Conservation (phyloP, 2,329 filamentous ascomycete species). For the Fusarium equiseti region DNA sequence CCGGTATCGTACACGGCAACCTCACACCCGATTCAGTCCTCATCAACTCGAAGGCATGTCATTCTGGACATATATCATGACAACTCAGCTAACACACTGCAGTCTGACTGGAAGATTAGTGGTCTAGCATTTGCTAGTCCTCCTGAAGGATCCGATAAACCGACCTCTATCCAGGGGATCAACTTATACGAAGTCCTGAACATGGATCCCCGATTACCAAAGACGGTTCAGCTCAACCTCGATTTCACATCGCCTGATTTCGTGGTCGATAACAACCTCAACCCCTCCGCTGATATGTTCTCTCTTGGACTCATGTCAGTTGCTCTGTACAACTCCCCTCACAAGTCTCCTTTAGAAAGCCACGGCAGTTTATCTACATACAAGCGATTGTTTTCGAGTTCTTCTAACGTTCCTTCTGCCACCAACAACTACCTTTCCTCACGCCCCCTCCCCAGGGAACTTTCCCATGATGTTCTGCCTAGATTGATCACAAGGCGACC, state of each 20-base stretch:
- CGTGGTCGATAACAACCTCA: slow-evolving; percentile 89
- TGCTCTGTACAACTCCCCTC: slow-evolving; percentile 94
- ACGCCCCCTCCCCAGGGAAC: slow-evolving; percentile 81
- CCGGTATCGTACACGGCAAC: slow-evolving; percentile 92
- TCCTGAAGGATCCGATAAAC: slow-evolving; percentile 78
- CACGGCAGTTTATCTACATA: slow-evolving; percentile 86
- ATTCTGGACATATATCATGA: background rate
- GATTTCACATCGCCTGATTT: slow-evolving; percentile 97
- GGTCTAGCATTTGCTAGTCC: slow-evolving; percentile 92
- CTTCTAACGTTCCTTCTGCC: slow-evolving; percentile 81
- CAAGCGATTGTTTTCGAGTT: slow-evolving; percentile 83
- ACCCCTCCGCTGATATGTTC: slow-evolving; percentile 89
- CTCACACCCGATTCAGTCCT: slow-evolving; percentile 93
- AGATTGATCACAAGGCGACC: slow-evolving; percentile 88
- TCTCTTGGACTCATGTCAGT: slow-evolving; percentile 90
- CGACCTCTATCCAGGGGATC: slow-evolving; percentile 82
- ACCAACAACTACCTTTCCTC: slow-evolving; percentile 88
- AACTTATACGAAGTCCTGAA: slow-evolving; percentile 87
- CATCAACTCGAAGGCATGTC: slow-evolving; percentile 86
- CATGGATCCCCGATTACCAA: slow-evolving; percentile 84
- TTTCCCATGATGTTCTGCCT: slow-evolving; percentile 81
- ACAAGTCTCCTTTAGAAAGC: slow-evolving; percentile 85
- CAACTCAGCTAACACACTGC: slow-evolving; percentile 49
- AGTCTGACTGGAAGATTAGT: slow-evolving; percentile 98
- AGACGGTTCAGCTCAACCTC: slow-evolving; percentile 86